Evolutionary conservation across 106 monocot species (phyloP), one percentile per base, ranked within the genome.

Genomic region (Vanilla planifolia): DNA sequence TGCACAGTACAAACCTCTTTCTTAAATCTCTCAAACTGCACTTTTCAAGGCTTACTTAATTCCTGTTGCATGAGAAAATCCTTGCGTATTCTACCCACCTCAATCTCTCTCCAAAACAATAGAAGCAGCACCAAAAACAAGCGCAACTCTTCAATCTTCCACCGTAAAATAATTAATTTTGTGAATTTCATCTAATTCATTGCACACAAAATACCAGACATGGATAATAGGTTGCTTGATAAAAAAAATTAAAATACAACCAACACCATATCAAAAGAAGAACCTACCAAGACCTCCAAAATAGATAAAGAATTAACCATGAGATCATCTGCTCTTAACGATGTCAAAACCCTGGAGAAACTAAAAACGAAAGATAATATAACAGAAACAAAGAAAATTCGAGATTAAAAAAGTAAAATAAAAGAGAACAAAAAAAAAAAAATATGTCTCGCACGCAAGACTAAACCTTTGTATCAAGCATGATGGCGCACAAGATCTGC

Each of bases 401-500:
- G 14, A 53, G 5, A 47, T 9, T 9, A 40, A 5, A 6, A 46
- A 21, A 2, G 22, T n/a, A 45, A 29, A 43, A 62, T 14, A 10
- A 14, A 55, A 27, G 51, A 26, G 21, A 59, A 59, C 34, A 35
- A 35, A 58, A 19, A 36, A 21, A 1, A 16, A 20, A 13, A 59
- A 15, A 21, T 4, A 37, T 39, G 1, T 27, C 32, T 29, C 15
- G 32, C 3, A 7, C 16, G 8, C 35, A 24, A 45, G 19, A 48
- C 3, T 23, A 65, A 33, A 87, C 87, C 82, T 82, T 87, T 17
- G 87, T 87, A 64, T 87, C 87, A 29, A 87, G 79, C 82, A 82
- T 79, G 70, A 82, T 73, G 24, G 87, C 82, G 72, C 87, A 87
- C 16, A 82, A 70, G 70, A 79, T 82, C 44, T 66, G 72, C 27